A percentile compares a stretch with the other conserved stretches of the same genome.
Evolutionary conservation across 768 basidiomycete species (phyloP).

Genomic region (Kwoniella sp.): DNA sequence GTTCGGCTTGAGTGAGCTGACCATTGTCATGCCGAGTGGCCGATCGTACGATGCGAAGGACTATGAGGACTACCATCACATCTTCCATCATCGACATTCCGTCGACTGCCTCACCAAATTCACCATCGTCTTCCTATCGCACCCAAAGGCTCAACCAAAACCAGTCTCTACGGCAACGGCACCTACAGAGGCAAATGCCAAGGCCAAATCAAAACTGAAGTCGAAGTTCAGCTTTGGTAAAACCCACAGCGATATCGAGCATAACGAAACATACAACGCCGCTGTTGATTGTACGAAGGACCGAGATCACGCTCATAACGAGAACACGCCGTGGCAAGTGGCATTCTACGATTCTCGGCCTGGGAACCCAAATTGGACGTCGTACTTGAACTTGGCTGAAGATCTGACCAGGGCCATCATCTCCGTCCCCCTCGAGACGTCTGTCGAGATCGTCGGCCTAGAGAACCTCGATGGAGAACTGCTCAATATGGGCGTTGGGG

Average conservation of each 20-base stretch:
- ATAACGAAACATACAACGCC: neutral
- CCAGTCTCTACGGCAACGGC: neutral
- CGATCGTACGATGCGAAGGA: slow-evolving; percentile 22
- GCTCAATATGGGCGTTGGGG: slow-evolving; percentile 17
- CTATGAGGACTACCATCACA: slow-evolving; percentile 17
- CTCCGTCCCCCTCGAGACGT: slow-evolving; percentile 9
- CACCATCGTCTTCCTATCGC: slow-evolving; percentile 14
- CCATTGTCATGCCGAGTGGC: slow-evolving; percentile 17
- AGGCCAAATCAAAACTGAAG: neutral
- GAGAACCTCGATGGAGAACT: slow-evolving; percentile 18
- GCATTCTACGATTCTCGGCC: slow-evolving; percentile 16
- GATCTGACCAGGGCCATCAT: slow-evolving; percentile 6
- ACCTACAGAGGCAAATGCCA: neutral
- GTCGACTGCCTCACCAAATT: slow-evolving; percentile 4
- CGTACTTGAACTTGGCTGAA: slow-evolving; percentile 12
- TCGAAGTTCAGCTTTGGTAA: neutral
- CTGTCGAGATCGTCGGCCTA: slow-evolving; percentile 11
- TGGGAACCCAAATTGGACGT: slow-evolving; percentile 11
- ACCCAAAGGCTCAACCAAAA: neutral
- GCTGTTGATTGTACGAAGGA: neutral
- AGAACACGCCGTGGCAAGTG: slow-evolving; percentile 12
- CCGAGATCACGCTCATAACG: neutral
- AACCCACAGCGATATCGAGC: neutral
- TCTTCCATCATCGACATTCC: slow-evolving; percentile 15
- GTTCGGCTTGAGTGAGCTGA: slow-evolving; percentile 6